These are phyloP conservation scores for Handroanthus guayacan DNA, from an alignment of 257 asterid species.

Conservation along the genomic window DNA sequence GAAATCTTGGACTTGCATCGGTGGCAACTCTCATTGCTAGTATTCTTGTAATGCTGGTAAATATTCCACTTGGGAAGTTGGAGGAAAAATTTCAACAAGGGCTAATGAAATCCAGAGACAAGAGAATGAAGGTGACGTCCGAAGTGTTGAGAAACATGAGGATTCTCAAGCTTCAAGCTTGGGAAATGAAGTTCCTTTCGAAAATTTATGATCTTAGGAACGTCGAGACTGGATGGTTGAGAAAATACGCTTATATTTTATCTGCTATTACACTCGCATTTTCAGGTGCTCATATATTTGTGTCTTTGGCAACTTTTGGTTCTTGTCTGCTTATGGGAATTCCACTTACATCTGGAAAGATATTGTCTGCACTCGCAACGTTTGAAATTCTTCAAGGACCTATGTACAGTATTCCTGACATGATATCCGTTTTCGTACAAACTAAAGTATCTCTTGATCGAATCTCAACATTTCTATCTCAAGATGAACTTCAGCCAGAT, in stretches of 20 bases:
- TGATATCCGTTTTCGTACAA: not conserved
- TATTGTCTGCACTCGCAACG: not conserved
- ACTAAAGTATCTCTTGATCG: conserved; percentile 1
- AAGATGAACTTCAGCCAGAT: not conserved
- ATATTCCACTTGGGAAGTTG: not conserved
- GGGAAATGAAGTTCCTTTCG: conserved; percentile 1
- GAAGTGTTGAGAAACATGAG: conserved; percentile 7
- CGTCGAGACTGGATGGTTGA: not conserved
- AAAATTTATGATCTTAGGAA: not conserved
- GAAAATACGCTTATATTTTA: not conserved
- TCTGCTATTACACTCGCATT: not conserved
- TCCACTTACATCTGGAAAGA: not conserved
- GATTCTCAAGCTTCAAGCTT: not conserved
- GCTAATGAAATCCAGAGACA: not conserved
- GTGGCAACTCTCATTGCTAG: not conserved
- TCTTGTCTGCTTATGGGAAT: not conserved
- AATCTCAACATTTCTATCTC: not conserved
- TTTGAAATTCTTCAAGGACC: not conserved
- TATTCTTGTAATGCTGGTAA: not conserved
- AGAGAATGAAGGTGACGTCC: not conserved
- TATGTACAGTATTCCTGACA: not conserved
- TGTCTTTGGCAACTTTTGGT: not conserved
- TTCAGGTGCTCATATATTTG: not conserved
- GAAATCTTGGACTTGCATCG: not conserved
- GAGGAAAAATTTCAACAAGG: not conserved